These are phyloP conservation scores for Lyophyllum decastes DNA, from an alignment of 768 basidiomycete species.

Conservation along the genomic window DNA sequence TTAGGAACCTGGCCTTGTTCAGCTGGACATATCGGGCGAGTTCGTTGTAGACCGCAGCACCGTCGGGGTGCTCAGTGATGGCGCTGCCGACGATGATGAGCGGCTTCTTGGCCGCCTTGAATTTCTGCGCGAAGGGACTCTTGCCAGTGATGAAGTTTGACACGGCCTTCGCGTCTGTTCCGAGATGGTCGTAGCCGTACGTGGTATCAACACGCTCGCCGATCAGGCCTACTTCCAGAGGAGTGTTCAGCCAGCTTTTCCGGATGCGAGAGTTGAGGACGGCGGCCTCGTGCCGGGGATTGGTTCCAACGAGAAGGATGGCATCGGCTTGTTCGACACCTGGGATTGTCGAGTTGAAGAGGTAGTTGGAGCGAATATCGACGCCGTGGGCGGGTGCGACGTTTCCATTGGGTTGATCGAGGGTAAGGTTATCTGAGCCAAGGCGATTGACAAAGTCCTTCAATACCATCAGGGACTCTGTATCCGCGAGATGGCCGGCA, in stretches of 20 bases:
- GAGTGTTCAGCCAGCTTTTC: slow-evolving; percentile 89
- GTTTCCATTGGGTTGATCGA: slow-evolving; percentile 74
- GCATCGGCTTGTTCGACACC: slow-evolving; percentile 90
- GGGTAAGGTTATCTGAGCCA: slow-evolving; percentile 90
- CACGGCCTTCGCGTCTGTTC: slow-evolving; percentile 72
- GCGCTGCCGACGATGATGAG: slow-evolving; percentile 92
- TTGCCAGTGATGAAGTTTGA: slow-evolving; percentile 79
- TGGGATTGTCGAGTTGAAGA: slow-evolving; percentile 92
- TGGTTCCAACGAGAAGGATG: slow-evolving; percentile 93
- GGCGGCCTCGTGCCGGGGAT: slow-evolving; percentile 96
- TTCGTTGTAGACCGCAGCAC: slow-evolving; percentile 71
- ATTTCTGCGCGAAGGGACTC: slow-evolving; percentile 79
- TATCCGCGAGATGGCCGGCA: slow-evolving; percentile 91
- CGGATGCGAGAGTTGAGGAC: slow-evolving; percentile 97
- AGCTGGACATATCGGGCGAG: slow-evolving; percentile 79
- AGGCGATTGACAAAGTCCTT: slow-evolving; percentile 93
- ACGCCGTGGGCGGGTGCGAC: slow-evolving; percentile 76
- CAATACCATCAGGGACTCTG: slow-evolving; percentile 89
- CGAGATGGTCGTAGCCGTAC: slow-evolving; percentile 93
- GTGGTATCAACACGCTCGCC: slow-evolving; percentile 90
- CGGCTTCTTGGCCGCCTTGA: slow-evolving; percentile 87
- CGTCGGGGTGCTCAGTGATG: slow-evolving; percentile 83
- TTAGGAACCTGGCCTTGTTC: slow-evolving; percentile 75
- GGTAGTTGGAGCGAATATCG: slow-evolving; percentile 93
- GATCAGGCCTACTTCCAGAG: slow-evolving; percentile 85